Base-by-base conservation (phyloP, 495 filamentous ascomycete genomes). In the Schizothecium vesticola region DNA sequence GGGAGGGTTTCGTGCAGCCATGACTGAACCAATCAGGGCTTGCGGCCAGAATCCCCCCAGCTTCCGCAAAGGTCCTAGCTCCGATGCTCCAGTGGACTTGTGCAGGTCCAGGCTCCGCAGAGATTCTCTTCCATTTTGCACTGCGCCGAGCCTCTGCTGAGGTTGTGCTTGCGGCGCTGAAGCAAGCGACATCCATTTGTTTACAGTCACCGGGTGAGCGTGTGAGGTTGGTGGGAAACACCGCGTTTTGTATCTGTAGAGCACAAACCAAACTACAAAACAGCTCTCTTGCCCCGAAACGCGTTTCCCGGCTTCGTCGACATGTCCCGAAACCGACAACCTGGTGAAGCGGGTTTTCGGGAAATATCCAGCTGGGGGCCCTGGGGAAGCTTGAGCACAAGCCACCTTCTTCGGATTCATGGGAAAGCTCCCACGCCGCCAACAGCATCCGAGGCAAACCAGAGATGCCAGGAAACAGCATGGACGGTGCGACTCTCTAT, bases 1-100 rank as follows among this genome's bases (percentile, higher is more conserved):
- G 33, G 23, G 43, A 43, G 63, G 63, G 63, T 65, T 65, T 65
- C 63, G 63, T 65, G 63, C 43, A 65, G 63, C 63, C 23, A 26
- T 65, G 24, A 56, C 63, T 65, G 63, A 65, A 31, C 63, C 63
- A 65, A 65, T 65, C 29, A 51, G 36, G 11, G 36, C 9, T 29
- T n/a, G 19, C 21, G 33, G 24, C 10, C 24, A 51, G 43, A 63
- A 43, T 63, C 33, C 33, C 3, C 12, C 33, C 33, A 43, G 13
- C 23, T 63, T 43, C 33, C 29, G 13, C 61, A 43, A 63, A 64
- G 23, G 21, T 33, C 24, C 61, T 56, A 58, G 61, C 61, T 55
- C 23, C 22, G 43, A 51, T n/a, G 43, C 16, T 51, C 43, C 43
- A 51, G 43, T 51, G 43, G 43, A 51, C 43, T n/a, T 51, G 43